These are phyloP conservation scores for Xylaria sp. DNA, from an alignment of 2,329 filamentous ascomycete genomes.

Conservation along the genomic window DNA sequence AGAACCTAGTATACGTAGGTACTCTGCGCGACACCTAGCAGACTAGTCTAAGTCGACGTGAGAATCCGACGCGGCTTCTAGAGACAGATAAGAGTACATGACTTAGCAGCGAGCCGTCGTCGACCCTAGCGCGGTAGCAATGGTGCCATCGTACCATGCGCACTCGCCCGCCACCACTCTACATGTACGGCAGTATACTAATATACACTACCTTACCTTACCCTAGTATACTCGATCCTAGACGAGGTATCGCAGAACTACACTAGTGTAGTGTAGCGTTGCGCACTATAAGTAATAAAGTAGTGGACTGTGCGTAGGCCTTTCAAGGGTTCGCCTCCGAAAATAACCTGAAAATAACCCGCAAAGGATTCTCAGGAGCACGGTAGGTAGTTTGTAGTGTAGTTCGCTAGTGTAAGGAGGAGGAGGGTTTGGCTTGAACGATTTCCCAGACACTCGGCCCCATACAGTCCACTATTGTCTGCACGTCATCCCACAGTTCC, in stretches of 20 bases:
- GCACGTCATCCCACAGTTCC: conserved; percentile 36
- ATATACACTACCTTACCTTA: not conserved
- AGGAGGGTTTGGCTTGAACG: not conserved
- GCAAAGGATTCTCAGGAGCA: conserved; percentile 13
- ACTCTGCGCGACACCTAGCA: no score
- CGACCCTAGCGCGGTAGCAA: not conserved
- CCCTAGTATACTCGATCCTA: not conserved
- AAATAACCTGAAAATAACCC: conserved; percentile 23
- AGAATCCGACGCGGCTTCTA: not conserved
- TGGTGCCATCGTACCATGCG: not conserved
- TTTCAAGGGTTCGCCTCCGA: conserved; percentile 11
- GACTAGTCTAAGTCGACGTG: conserved; percentile 3
- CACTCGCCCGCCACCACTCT: not conserved
- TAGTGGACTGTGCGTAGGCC: not conserved
- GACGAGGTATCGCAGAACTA: not conserved
- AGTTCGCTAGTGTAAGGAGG: not conserved
- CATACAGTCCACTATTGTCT: conserved; percentile 24
- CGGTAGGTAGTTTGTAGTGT: not conserved
- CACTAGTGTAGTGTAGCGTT: not conserved
- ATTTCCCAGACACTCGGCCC: conserved; percentile 20
- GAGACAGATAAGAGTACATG: conserved; percentile 10
- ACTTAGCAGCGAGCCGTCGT: not conserved
- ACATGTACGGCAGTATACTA: not conserved
- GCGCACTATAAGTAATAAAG: not conserved
- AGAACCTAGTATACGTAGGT: not conserved